Conservation (phyloP, 2,329 filamentous ascomycete genomes). For the Microascus cirrosus region DNA sequence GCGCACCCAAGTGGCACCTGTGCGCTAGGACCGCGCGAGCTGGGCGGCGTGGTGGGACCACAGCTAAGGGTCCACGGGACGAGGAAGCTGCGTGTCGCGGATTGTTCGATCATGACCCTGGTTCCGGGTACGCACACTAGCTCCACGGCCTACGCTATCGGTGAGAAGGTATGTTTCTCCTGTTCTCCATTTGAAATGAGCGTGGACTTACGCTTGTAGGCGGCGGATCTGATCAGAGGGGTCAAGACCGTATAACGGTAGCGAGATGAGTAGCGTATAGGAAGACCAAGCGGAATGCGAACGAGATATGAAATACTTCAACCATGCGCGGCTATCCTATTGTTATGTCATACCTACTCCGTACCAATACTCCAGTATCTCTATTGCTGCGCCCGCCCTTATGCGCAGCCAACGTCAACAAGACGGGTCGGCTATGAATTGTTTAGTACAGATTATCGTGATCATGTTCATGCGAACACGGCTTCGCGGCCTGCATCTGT, state of each 20-base stretch:
- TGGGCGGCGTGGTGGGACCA: slow-evolving; percentile 8
- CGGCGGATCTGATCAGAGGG: background rate
- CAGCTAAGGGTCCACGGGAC: slow-evolving; percentile 25
- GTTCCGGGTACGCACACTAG: slow-evolving; percentile 30
- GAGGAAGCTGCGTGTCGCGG: slow-evolving; percentile 24
- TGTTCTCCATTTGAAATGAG: background rate
- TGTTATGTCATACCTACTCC: too few relatives aligned
- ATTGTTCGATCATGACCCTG: slow-evolving; percentile 26
- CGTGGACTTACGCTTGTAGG: background rate
- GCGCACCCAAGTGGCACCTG: slow-evolving; percentile 8
- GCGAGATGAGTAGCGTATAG: background rate
- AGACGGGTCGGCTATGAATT: background rate
- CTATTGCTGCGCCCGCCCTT: background rate
- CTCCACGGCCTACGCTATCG: slow-evolving; percentile 32
- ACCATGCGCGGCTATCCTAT: background rate
- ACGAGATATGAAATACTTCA: background rate
- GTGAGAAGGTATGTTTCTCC: slow-evolving; percentile 20
- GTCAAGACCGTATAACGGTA: background rate
- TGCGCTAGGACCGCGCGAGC: slow-evolving; percentile 6
- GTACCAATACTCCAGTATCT: background rate
- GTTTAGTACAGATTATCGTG: slow-evolving; percentile 1
- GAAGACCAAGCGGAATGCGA: too few relatives aligned
- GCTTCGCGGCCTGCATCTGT: background rate
- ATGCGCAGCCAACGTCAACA: background rate
- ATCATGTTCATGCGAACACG: slow-evolving; percentile 5